Base-by-base conservation (phyloP, 208 protist species). In the Blastocrithidia nonstop region DNA sequence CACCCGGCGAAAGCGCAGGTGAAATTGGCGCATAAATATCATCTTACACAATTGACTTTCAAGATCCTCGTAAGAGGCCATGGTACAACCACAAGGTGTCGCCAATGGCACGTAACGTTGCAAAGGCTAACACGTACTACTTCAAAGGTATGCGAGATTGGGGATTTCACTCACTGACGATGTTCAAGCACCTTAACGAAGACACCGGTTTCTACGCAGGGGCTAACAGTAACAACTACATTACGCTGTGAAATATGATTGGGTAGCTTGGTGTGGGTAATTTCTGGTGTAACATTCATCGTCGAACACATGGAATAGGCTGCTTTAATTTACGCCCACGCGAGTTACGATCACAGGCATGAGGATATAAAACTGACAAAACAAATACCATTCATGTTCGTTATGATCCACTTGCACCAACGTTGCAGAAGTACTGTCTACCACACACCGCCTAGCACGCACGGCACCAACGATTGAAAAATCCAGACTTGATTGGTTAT, bases 71-170 rank as follows among this genome's bases (percentile, higher is more conserved):
- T n/a, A n/a, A n/a, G n/a, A n/a, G n/a, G n/a, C n/a, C n/a, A n/a
- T n/a, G n/a, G n/a, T n/a, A n/a, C n/a, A n/a, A n/a, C n/a, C n/a
- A n/a, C n/a, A n/a, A 88, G 47, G 71, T 88, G 32, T 56, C 62
- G 20, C n/a, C n/a, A n/a, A n/a, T n/a, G n/a, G n/a, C n/a, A n/a
- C n/a, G n/a, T n/a, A n/a, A n/a, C n/a, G n/a, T n/a, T n/a, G n/a
- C n/a, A n/a, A n/a, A n/a, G n/a, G n/a, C n/a, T n/a, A n/a, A n/a
- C n/a, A n/a, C n/a, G n/a, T n/a, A n/a, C n/a, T n/a, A n/a, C n/a
- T n/a, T n/a, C n/a, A n/a, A n/a, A n/a, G n/a, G n/a, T n/a, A 91
- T 91, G 82, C 66, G 88, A 48, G 39, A 73, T 36, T 91, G 82
- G 82, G 82, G 82, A 19, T 91, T 74, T 55, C 60, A 91, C 66